Evolutionary conservation across 176 grass and related monocot species (phyloP).

Genomic region (Triticum turgidum): DNA sequence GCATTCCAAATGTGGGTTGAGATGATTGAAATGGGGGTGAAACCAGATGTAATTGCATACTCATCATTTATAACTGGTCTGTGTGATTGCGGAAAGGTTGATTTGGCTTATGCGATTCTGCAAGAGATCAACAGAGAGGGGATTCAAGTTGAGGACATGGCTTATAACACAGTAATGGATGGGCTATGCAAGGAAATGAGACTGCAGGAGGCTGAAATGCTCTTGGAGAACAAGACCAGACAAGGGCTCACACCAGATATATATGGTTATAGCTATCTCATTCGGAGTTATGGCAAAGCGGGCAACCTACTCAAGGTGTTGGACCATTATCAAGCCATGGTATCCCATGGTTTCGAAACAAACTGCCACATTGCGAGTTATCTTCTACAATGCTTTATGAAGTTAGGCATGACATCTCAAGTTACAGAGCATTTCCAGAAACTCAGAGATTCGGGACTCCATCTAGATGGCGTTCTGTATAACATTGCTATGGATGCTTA

Average conservation of each 20-base stretch:
- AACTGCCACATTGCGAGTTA: conserved; percentile 47
- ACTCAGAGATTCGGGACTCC: conserved; percentile 56
- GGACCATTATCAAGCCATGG: conserved; percentile 62
- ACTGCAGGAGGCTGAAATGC: conserved; percentile 62
- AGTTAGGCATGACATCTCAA: conserved; percentile 49
- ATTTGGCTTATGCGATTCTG: conserved; percentile 44
- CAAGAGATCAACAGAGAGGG: conserved; percentile 40
- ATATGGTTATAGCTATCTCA: conserved; percentile 63
- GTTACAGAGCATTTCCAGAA: conserved; percentile 49
- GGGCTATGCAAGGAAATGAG: conserved; percentile 70
- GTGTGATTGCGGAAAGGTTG: conserved; percentile 44
- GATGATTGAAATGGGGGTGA: conserved; percentile 51
- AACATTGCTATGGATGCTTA: conserved; percentile 62
- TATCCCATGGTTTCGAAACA: conserved; percentile 47
- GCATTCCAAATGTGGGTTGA: conserved; percentile 48
- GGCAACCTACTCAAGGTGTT: conserved; percentile 49
- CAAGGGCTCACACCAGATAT: conserved; percentile 33
- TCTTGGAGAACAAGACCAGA: conserved; percentile 58
- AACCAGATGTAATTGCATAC: conserved; percentile 47
- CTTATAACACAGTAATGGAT: conserved; percentile 75
- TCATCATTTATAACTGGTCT: conserved; percentile 56
- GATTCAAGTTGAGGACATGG: conserved; percentile 36
- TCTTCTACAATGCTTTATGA: conserved; percentile 55
- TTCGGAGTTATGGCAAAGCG: conserved; percentile 57
- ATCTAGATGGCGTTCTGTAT: conserved; percentile 61